These are phyloP conservation scores for Rugonectria rugulosa DNA, from an alignment of 2,329 filamentous ascomycete species.

Conservation along the genomic window DNA sequence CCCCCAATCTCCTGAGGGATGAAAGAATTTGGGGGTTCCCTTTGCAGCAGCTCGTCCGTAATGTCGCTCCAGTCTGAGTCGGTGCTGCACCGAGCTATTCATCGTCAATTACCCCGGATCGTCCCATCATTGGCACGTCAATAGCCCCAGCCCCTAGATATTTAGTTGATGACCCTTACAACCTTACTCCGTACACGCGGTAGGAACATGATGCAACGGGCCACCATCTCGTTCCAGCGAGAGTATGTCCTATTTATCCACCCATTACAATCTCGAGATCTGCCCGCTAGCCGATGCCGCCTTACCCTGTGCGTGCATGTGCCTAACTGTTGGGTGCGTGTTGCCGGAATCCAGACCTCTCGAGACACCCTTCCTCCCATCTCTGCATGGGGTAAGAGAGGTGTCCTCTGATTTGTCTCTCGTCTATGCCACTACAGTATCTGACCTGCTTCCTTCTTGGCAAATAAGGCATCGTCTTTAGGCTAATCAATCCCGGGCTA, in stretches of 20 bases:
- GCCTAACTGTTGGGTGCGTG: neutral
- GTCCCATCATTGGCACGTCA: slow-evolving; percentile 1
- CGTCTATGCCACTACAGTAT: neutral
- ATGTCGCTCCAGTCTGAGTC: slow-evolving; percentile 3
- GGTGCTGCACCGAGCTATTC: slow-evolving; percentile 6
- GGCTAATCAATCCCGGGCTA: slow-evolving; percentile 2
- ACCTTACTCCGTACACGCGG: too few relatives aligned
- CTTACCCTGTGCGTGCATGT: too few relatives aligned
- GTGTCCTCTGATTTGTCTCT: neutral
- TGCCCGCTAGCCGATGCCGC: slow-evolving; percentile 2
- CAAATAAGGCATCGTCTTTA: neutral
- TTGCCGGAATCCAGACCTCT: neutral
- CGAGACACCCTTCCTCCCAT: neutral
- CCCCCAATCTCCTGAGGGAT: neutral
- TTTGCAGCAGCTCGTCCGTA: neutral
- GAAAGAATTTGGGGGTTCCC: neutral
- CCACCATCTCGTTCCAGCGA: neutral
- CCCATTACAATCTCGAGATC: slow-evolving; percentile 19
- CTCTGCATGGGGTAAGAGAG: neutral
- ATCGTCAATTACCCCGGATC: slow-evolving; percentile 14
- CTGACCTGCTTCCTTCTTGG: neutral
- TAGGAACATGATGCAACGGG: too few relatives aligned
- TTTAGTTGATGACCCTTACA: too few relatives aligned
- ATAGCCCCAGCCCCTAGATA: too few relatives aligned
- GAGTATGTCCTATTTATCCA: slow-evolving; percentile 27